Conservation (phyloP, 805 yeast species). For the Geotrichum ghanense region DNA sequence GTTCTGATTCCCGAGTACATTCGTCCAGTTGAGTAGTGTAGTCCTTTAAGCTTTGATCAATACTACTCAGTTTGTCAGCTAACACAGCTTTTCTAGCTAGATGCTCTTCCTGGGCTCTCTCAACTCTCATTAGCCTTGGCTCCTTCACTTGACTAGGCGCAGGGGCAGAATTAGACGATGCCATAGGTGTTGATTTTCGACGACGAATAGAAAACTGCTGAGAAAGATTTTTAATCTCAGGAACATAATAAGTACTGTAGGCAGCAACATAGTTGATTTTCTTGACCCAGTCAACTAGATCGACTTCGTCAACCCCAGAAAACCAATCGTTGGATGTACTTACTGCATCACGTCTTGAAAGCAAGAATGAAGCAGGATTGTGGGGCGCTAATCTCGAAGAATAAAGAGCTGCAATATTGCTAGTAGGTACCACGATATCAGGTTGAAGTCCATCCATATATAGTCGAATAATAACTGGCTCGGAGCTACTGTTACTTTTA, state of each 20-base stretch:
- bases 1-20: conserved; percentile 27
- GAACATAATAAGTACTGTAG: conserved; percentile 30
- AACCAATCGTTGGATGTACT: conserved; percentile 28
- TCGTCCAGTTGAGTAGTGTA: conserved; percentile 27
- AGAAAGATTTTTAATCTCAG: background rate
- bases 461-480: conserved; percentile 17
- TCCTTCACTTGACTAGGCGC: conserved; percentile 4
- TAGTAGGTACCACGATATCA: conserved; percentile 26
- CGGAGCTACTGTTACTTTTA: background rate
- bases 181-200: background rate
- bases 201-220: background rate
- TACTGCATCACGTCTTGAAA: conserved; percentile 22
- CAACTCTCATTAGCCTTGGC: conserved; percentile 4
- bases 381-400: conserved; percentile 8
- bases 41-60: conserved; percentile 25
- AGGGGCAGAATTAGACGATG: conserved; percentile 3
- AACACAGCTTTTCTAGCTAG: conserved; percentile 19
- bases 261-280: conserved; percentile 43
- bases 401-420: conserved; percentile 32
- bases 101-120: conserved; percentile 4
- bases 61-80: conserved; percentile 25
- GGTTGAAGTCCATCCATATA: conserved; percentile 28
- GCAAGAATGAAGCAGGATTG: conserved; percentile 15
- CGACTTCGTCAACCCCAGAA: conserved; percentile 35
- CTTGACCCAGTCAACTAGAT: conserved; percentile 48